phyloP scores from a whole-genome alignment of 176 grass and related monocot genomes.

The Chrysopogon serrulatus region DNA sequence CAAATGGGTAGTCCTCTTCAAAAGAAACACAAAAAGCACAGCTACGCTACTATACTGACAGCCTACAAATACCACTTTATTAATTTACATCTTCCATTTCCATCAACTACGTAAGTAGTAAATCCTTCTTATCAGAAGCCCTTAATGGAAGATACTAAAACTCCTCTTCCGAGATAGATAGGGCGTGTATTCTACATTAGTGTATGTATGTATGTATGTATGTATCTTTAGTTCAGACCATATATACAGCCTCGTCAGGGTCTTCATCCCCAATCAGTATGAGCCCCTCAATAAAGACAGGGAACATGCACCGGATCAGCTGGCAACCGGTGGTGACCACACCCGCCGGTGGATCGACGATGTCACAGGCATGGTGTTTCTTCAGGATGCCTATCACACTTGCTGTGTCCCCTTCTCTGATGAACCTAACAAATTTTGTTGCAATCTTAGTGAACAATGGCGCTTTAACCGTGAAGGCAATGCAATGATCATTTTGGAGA shows the following conservation, averaged over 20 bases:
- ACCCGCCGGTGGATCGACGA: slow-evolving; percentile 46
- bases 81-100: neutral
- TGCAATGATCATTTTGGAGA: neutral
- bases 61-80: neutral
- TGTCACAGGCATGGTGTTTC: slow-evolving; percentile 56
- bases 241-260: slow-evolving; percentile 52
- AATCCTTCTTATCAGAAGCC: neutral
- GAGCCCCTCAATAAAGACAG: slow-evolving; percentile 65
- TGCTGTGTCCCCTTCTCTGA: slow-evolving; percentile 72
- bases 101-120: neutral
- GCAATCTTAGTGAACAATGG: neutral
- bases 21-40: neutral
- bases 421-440: slow-evolving; percentile 40
- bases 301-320: slow-evolving; percentile 71
- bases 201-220: neutral
- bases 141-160: slow-evolving; percentile 33
- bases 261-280: slow-evolving; percentile 60
- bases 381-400: slow-evolving; percentile 80
- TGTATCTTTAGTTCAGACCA: slow-evolving; percentile 34
- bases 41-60: neutral
- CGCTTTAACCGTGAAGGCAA: neutral
- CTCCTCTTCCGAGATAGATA: slow-evolving; percentile 2
- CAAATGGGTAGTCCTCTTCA: neutral
- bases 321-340: slow-evolving; percentile 52
- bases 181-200: neutral